Conservation (phyloP, 2,329 filamentous ascomycete genomes). For the Beauveria medogensis region DNA sequence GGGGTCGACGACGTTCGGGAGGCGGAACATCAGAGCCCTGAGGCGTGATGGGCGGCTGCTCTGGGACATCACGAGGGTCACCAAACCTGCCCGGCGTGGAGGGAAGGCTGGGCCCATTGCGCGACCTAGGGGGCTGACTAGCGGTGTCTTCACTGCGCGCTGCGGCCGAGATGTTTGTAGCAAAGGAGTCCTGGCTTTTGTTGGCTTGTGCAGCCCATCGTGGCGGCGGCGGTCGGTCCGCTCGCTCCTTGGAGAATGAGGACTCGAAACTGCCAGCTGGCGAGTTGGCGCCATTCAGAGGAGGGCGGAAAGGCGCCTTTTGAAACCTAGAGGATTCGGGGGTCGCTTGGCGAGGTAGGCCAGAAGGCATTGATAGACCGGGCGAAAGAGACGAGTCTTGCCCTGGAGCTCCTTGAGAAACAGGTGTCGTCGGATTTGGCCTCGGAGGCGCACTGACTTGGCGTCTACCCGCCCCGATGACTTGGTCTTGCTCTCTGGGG, state of each 20-base stretch:
- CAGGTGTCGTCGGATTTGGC: slow-evolving; percentile 11
- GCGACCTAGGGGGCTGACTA: slow-evolving; percentile 44
- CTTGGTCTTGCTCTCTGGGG: slow-evolving; percentile 64
- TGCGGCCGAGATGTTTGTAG: slow-evolving; percentile 35
- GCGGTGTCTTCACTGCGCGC: slow-evolving; percentile 43
- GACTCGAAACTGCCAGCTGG: slow-evolving; percentile 47
- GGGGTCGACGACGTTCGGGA: slow-evolving; percentile 57
- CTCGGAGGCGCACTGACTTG: slow-evolving; percentile 24
- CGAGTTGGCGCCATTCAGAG: slow-evolving; percentile 36
- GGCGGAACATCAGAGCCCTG: slow-evolving; percentile 25
- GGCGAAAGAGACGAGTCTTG: slow-evolving; percentile 2
- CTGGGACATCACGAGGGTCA: slow-evolving; percentile 17
- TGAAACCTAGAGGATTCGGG: slow-evolving; percentile 15
- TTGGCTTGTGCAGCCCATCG: slow-evolving; percentile 42
- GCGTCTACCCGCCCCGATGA: slow-evolving; percentile 52
- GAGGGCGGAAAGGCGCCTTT: slow-evolving; percentile 22
- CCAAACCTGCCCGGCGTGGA: slow-evolving; percentile 31
- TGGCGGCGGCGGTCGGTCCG: slow-evolving; percentile 27
- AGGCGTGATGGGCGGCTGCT: slow-evolving; percentile 12
- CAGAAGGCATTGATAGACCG: not conserved
- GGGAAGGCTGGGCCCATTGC: slow-evolving; percentile 39
- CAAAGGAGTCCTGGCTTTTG: slow-evolving; percentile 50
- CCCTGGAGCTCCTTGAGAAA: not conserved
- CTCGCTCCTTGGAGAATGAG: slow-evolving; percentile 28
- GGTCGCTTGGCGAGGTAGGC: slow-evolving; percentile 6